These are phyloP conservation scores for Mangifera indica DNA, from an alignment of 345 rosid species.

Conservation along the genomic window DNA sequence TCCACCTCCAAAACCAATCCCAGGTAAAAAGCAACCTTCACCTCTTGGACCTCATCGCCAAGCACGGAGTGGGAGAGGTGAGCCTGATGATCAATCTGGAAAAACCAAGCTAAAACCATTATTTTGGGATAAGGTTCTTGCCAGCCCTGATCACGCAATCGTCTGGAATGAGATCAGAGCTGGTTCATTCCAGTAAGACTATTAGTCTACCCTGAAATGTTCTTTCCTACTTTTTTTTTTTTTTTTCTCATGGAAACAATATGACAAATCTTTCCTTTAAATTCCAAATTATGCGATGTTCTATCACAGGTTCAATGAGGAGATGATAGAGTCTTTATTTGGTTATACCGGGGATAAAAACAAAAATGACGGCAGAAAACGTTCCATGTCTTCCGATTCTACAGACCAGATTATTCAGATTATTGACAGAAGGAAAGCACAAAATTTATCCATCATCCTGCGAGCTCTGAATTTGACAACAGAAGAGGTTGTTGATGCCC, in stretches of 20 bases:
- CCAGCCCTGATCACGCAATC: constrained; percentile 76
- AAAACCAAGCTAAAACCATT: constrained; percentile 91
- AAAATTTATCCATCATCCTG: constrained; percentile 87
- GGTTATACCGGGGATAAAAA: constrained; percentile 58
- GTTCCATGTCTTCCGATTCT: constrained; percentile 38
- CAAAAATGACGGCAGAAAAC: constrained; percentile 43
- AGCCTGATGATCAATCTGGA: constrained; percentile 43
- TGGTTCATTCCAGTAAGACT: constrained; percentile 97
- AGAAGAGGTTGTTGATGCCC: constrained; percentile 75
- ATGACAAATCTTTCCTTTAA: constrained; percentile 8
- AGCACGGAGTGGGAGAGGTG: constrained; percentile 37
- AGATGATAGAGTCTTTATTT: constrained; percentile 85
- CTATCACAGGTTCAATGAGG: constrained; percentile 82
- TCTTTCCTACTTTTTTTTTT: neutral
- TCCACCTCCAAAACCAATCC: constrained; percentile 29
- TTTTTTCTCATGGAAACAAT: neutral
- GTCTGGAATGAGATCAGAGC: constrained; percentile 94
- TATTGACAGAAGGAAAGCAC: constrained; percentile 82
- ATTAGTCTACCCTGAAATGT: neutral
- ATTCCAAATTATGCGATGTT: constrained; percentile 1
- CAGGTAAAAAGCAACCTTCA: constrained; percentile 23
- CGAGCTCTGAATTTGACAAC: constrained; percentile 81
- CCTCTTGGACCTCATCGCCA: constrained; percentile 35
- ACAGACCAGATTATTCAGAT: constrained; percentile 63
- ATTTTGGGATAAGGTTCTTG: constrained; percentile 94